Base-by-base conservation (phyloP, 140 eudicot genomes). In the Erigeron philadelphicus region DNA sequence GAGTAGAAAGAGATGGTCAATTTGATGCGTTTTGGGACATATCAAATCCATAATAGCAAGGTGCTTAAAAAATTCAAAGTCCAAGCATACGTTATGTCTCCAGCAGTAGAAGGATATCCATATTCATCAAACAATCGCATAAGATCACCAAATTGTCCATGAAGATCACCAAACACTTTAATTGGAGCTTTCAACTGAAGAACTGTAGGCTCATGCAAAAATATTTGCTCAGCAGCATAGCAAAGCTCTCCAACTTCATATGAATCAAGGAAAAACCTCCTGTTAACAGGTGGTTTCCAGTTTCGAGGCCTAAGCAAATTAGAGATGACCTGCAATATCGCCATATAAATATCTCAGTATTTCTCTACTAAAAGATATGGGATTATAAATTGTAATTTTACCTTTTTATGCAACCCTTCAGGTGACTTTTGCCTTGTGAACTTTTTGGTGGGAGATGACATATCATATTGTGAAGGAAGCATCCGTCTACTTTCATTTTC, bases 41-140 rank as follows among this genome's bases (percentile, higher is more conserved):
- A 10, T 61, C 15, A 61, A 17, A 47, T 61, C 57, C 23, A 72
- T 17, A 38, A 9, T 49, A 50, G 41, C n/a, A 42, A 35, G 12
- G 40, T 18, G 45, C 38, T 60, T 18, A 9, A 67, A 52, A 76
- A 10, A 52, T 45, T 25, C 7, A 46, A 68, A 52, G 61, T 65
- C 17, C 13, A 80, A 69, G 52, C 91, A 73, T 84, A 93, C 98
- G 88, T 85, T 49, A 93, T 83, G 79, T 93, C 98, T 64, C 98
- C 96, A 9, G 98, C 95, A 52, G 98, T 80, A 18, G 98, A 89
- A 76, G 98, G 98, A 75, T 81, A 88, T 56, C 98, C 98, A 80
- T 93, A 93, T 85, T 93, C 98, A 83, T 93, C 96, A 74, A 93
- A 93, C 35, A 88, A 82, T 67, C 98, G 93, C 98, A 93, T 93